phyloP scores from a whole-genome alignment of 106 monocot genomes.

The Agapanthus africanus region DNA sequence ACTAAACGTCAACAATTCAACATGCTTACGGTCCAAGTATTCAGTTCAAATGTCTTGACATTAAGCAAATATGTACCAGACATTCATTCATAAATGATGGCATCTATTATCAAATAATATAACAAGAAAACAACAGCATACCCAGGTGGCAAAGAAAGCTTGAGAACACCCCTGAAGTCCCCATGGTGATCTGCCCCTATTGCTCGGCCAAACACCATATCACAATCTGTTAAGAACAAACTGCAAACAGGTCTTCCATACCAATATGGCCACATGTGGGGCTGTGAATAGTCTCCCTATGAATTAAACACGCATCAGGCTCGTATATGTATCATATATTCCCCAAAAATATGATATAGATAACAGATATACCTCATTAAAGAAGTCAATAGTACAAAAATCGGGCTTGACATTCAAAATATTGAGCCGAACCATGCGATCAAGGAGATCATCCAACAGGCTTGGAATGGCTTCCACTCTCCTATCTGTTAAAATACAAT shows the following conservation, averaged over 20 bases:
- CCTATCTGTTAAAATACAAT: constrained; percentile 24
- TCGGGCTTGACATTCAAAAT: constrained; percentile 48
- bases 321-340: neutral
- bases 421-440: constrained; percentile 32
- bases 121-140: constrained; percentile 18
- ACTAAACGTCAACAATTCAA: no score
- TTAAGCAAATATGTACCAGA: no score
- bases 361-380: constrained; percentile 47
- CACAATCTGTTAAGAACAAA: constrained; percentile 61
- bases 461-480: constrained; percentile 57
- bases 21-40: no score
- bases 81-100: no score
- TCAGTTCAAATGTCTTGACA: no score
- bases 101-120: no score
- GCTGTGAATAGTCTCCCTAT: constrained; percentile 67
- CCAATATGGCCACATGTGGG: constrained; percentile 41
- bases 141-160: constrained; percentile 49
- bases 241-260: constrained; percentile 69
- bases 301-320: constrained; percentile 8
- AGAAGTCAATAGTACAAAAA: constrained; percentile 72
- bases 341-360: neutral
- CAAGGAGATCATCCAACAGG: constrained; percentile 39
- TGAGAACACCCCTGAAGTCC: constrained; percentile 46
- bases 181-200: constrained; percentile 33
- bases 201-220: constrained; percentile 55